A percentile compares a stretch with the other conserved stretches of the same genome.
Evolutionary conservation across 1,284 basidiomycete genomes (phyloP).

Genomic region (Mrakiaceae sp.): DNA sequence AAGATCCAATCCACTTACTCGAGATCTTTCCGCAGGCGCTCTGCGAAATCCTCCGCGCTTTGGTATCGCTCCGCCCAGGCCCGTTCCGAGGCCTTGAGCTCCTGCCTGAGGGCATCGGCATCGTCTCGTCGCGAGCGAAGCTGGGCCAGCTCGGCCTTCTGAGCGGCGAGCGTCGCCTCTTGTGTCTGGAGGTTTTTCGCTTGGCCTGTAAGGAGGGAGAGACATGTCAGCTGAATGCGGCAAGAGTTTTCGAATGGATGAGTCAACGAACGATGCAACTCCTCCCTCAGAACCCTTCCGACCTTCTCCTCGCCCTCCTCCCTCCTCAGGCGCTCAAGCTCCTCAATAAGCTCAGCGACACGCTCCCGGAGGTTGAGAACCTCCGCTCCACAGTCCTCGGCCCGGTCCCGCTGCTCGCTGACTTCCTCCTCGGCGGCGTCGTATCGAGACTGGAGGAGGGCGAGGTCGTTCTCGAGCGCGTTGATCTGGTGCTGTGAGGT

Average conservation of each 20-base stretch:
- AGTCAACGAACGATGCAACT: constrained; percentile 27
- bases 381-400: constrained; percentile 17
- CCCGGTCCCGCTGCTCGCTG: neutral
- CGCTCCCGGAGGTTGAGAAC: constrained; percentile 26
- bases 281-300: constrained; percentile 25
- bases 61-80: constrained; percentile 26
- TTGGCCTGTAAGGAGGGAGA: constrained; percentile 2
- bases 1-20: constrained; percentile 25
- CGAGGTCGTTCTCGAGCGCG: constrained; percentile 20
- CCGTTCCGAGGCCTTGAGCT: constrained; percentile 24
- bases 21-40: constrained; percentile 30
- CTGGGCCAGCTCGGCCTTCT: constrained; percentile 28
- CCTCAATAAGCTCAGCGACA: constrained; percentile 27
- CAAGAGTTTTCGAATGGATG: neutral
- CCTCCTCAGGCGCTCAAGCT: constrained; percentile 29
- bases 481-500: neutral
- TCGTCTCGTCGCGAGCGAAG: constrained; percentile 30
- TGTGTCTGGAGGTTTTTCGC: constrained; percentile 17
- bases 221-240: neutral
- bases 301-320: constrained; percentile 21
- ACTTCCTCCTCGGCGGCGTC: constrained; percentile 24
- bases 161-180: constrained; percentile 21
- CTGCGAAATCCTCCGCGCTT: constrained; percentile 28
- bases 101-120: constrained; percentile 24
- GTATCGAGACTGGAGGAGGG: constrained; percentile 21